Evolutionary conservation across 768 basidiomycete genomes (phyloP), one percentile per base, ranked within the genome.

Genomic region (Dioszegia crocea): DNA sequence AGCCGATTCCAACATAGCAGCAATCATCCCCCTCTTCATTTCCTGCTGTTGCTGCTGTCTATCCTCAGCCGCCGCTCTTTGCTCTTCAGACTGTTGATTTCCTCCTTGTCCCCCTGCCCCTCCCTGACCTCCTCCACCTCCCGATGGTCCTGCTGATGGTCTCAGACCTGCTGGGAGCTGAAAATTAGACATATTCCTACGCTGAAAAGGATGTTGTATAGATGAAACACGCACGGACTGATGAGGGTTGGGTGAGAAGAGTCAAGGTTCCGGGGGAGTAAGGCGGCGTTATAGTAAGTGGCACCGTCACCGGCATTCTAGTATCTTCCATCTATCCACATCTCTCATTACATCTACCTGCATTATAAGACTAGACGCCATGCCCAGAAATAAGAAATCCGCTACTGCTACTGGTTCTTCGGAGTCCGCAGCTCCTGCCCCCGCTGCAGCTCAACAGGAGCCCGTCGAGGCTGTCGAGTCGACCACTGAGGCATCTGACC

Each of bases 1-100:
- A 27, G 65, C 59, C 23, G 73, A 62, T 46, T 70, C 75, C 27
- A 76, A 56, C 65, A 76, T 72, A 16, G 72, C 70, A 29, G 69
- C 66, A 44, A 76, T 73, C 68, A 76, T 70, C 19, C 43, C 60
- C 60, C 75, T 61, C 68, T 74, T 73, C 75, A 76, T 76, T 59
- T 76, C 75, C 41, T 70, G 70, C 40, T 68, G 65, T 33, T 57
- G 64, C 36, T 60, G 63, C 54, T 59, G 59, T 54, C 68, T 56
- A 23, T 65, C 64, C 36, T 66, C 59, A 9, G 66, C 64, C 23
- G 63, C 67, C 30, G 65, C 69, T 49, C 63, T 56, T 38, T 70
- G 68, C 55, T 70, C 62, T 4, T 58, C 60, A 0, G 56, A 57
- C 11, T 57, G 63, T 16, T 61, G 63, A 44, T 56, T 53, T 16